Conservation (phyloP, 2,329 filamentous ascomycete species). For the Penicillium sp. region DNA sequence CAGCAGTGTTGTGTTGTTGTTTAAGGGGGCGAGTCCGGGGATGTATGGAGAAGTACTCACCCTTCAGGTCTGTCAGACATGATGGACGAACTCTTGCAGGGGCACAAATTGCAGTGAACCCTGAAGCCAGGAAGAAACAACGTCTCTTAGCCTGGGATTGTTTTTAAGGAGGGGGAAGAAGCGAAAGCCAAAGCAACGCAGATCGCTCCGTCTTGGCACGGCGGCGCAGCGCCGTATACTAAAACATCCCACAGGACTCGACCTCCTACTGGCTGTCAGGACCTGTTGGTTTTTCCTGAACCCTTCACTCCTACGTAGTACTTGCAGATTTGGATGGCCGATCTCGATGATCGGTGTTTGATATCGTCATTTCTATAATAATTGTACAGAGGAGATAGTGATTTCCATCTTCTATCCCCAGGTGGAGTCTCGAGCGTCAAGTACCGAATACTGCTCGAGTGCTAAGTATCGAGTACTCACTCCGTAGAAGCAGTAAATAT, state of each 20-base stretch:
- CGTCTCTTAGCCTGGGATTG: neutral
- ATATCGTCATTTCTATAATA: constrained; percentile 4
- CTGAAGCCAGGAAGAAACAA: constrained; percentile 8
- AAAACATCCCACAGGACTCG: neutral
- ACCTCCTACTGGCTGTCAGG: neutral
- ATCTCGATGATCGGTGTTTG: neutral
- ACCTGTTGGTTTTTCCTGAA: neutral
- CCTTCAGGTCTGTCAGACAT: constrained; percentile 36
- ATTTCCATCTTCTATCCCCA: neutral
- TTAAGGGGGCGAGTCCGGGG: constrained; percentile 1
- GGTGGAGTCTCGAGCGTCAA: neutral
- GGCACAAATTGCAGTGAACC: constrained; percentile 5
- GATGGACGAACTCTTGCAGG: constrained; percentile 7
- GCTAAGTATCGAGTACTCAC: neutral
- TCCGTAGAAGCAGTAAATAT: neutral
- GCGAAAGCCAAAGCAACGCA: constrained; percentile 12
- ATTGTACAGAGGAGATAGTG: constrained; percentile 5
- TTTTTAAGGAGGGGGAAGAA: constrained; percentile 7
- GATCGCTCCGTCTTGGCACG: constrained; percentile 27
- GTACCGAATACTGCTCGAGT: constrained; percentile 2
- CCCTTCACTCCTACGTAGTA: neutral
- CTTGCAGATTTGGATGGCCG: neutral
- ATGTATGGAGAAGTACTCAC: constrained; percentile 25
- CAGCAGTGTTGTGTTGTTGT: neutral
- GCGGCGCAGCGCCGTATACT: constrained; percentile 1